phyloP scores from a whole-genome alignment of 2,329 filamentous ascomycete genomes.

The Venturia asperata region DNA sequence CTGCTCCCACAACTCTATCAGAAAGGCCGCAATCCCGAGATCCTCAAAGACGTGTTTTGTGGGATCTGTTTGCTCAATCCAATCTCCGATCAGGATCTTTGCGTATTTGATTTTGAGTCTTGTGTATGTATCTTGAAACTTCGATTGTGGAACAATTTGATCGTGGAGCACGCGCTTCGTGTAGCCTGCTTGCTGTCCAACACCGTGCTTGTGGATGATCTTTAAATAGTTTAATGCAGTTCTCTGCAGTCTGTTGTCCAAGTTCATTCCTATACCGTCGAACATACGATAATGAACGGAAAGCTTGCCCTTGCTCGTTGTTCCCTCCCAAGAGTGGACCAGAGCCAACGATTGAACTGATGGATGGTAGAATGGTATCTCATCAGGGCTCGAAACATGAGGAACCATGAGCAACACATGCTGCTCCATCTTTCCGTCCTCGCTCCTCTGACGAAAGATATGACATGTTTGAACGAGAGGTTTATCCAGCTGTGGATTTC shows the following conservation, averaged over 20 bases:
- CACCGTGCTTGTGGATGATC: constrained; percentile 65
- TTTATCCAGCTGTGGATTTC: constrained; percentile 69
- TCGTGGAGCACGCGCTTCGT: constrained; percentile 81
- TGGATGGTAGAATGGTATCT: constrained; percentile 85
- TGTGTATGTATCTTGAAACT: constrained; percentile 76
- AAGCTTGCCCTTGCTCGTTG: constrained; percentile 34
- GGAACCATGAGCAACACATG: constrained; percentile 71
- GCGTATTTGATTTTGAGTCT: constrained; percentile 75
- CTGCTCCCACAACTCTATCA: constrained; percentile 82
- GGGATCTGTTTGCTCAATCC: constrained; percentile 83
- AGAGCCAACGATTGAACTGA: constrained; percentile 67
- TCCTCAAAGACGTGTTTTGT: constrained; percentile 95
- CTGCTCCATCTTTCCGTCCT: constrained; percentile 26
- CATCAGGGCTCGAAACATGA: constrained; percentile 53
- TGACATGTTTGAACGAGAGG: constrained; percentile 77
- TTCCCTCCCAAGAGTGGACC: constrained; percentile 53
- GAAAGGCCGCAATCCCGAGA: constrained; percentile 78
- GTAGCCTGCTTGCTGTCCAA: constrained; percentile 59
- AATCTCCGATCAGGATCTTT: constrained; percentile 59
- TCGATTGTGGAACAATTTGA: constrained; percentile 65
- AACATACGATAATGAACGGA: constrained; percentile 49
- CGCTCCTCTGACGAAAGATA: constrained; percentile 27
- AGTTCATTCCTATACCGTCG: constrained; percentile 20
- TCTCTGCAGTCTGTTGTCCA: constrained; percentile 49
- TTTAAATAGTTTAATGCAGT: constrained; percentile 63